Conservation (phyloP, 2,329 filamentous ascomycete genomes). For the Neonectria ditissima region DNA sequence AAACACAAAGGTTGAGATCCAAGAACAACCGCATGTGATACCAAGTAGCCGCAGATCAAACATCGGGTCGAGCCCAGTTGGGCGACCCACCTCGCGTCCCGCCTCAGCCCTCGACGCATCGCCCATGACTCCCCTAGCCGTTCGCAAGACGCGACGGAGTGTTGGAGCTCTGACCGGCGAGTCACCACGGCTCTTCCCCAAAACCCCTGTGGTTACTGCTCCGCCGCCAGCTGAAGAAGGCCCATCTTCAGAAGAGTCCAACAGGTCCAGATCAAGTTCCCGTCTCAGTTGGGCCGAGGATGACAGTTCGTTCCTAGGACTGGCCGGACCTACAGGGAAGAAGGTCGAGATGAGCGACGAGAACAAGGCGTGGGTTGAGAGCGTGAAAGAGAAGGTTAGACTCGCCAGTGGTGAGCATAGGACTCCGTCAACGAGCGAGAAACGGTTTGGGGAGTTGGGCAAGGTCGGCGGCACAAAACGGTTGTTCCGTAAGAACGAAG, state of each 20-base stretch:
- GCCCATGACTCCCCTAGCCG: conserved; percentile 62
- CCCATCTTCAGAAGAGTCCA: conserved; percentile 59
- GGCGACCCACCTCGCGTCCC: conserved; percentile 56
- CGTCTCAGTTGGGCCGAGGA: conserved; percentile 69
- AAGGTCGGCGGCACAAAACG: conserved; percentile 80
- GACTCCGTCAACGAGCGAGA: conserved; percentile 43
- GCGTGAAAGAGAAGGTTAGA: conserved; percentile 83
- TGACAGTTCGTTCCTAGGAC: conserved; percentile 70
- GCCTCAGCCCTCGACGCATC: conserved; percentile 53
- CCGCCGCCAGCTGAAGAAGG: conserved; percentile 51
- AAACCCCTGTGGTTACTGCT: conserved; percentile 57
- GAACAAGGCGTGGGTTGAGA: conserved; percentile 84
- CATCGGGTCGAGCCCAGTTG: conserved; percentile 55
- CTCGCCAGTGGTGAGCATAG: conserved; percentile 72
- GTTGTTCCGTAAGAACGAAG: conserved; percentile 67
- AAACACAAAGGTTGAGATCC: conserved; percentile 69
- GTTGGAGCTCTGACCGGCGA: conserved; percentile 52
- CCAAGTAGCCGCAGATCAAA: conserved; percentile 45
- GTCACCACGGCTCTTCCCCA: conserved; percentile 50
- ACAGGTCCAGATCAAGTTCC: conserved; percentile 64
- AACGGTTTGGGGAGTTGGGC: conserved; percentile 74
- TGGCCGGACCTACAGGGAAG: conserved; percentile 77
- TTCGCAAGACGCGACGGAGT: conserved; percentile 67
- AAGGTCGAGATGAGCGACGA: conserved; percentile 76
- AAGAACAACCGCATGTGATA: conserved; percentile 57